phyloP scores from a whole-genome alignment of 768 basidiomycete species.

The Phaeotremella fagi region DNA sequence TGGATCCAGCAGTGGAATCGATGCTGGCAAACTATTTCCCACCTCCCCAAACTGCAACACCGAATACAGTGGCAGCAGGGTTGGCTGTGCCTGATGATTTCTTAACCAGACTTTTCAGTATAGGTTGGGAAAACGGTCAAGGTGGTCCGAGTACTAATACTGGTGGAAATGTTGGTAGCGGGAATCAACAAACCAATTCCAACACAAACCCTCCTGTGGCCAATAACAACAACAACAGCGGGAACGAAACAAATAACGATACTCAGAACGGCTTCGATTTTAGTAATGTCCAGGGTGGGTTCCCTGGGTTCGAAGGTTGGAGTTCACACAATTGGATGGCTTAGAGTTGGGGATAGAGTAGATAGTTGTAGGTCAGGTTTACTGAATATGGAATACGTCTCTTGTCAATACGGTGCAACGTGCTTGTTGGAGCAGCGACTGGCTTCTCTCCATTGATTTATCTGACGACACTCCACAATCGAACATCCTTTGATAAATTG shows the following conservation, averaged over 20 bases:
- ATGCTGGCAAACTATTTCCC: slow-evolving; percentile 43
- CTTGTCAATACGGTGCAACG: too few relatives aligned
- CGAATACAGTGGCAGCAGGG: slow-evolving; percentile 1
- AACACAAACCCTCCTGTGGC: too few relatives aligned
- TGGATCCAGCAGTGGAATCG: slow-evolving; percentile 39
- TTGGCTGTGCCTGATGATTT: slow-evolving; percentile 38
- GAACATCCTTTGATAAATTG: too few relatives aligned
- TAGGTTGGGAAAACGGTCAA: slow-evolving; percentile 27
- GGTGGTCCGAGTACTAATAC: neutral
- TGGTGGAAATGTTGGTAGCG: neutral
- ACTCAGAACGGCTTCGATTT: neutral
- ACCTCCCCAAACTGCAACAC: neutral
- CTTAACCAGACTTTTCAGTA: slow-evolving; percentile 36
- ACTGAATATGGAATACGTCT: too few relatives aligned
- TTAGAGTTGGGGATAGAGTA: neutral
- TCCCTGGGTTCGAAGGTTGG: slow-evolving; percentile 8
- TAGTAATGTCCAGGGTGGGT: neutral
- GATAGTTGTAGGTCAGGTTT: too few relatives aligned
- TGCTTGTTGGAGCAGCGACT: too few relatives aligned
- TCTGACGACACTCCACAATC: too few relatives aligned
- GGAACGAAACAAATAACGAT: neutral
- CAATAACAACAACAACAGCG: neutral
- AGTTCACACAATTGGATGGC: slow-evolving; percentile 15
- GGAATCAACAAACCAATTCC: neutral
- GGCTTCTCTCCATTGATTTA: too few relatives aligned